phyloP scores from a whole-genome alignment of 73 alveolate species.

The Paramecium octaurelia region DNA sequence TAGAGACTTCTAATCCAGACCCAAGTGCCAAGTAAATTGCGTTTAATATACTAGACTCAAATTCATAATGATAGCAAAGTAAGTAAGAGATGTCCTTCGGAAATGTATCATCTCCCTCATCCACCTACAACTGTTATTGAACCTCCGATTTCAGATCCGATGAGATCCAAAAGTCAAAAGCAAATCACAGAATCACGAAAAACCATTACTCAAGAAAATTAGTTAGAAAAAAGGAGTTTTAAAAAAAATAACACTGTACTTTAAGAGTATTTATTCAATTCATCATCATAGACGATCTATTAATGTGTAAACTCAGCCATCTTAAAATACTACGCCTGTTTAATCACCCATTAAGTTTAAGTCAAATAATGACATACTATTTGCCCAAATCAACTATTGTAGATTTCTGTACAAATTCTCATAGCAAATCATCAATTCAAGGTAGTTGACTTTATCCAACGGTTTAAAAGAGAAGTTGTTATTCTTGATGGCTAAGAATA shows the following conservation, averaged over 20 bases:
- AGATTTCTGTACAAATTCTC: slow-evolving; percentile 58
- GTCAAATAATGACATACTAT: slow-evolving; percentile 36
- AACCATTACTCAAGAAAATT: not conserved
- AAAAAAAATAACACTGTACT: not conserved
- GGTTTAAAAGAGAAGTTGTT: slow-evolving; percentile 45
- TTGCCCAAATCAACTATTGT: slow-evolving; percentile 53
- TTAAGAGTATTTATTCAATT: not conserved
- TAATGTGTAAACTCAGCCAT: not conserved
- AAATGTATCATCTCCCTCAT: slow-evolving; percentile 33
- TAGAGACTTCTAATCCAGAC: slow-evolving; percentile 26
- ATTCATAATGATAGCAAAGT: not conserved
- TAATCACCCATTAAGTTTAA: slow-evolving; percentile 26
- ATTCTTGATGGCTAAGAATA: slow-evolving; percentile 44
- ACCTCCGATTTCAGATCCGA: not conserved
- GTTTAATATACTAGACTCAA: not conserved
- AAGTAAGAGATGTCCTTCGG: slow-evolving; percentile 43
- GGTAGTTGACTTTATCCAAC: not conserved
- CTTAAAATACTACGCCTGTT: not conserved
- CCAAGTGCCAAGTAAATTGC: not conserved
- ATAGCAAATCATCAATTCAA: slow-evolving; percentile 28
- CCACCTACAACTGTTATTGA: slow-evolving; percentile 26
- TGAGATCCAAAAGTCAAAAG: slow-evolving; percentile 37
- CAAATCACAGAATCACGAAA: not conserved
- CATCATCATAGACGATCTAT: not conserved
- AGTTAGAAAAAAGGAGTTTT: not conserved